These are phyloP conservation scores for Pyrenophora seminiperda DNA, from an alignment of 2,329 filamentous ascomycete genomes.

Conservation along the genomic window DNA sequence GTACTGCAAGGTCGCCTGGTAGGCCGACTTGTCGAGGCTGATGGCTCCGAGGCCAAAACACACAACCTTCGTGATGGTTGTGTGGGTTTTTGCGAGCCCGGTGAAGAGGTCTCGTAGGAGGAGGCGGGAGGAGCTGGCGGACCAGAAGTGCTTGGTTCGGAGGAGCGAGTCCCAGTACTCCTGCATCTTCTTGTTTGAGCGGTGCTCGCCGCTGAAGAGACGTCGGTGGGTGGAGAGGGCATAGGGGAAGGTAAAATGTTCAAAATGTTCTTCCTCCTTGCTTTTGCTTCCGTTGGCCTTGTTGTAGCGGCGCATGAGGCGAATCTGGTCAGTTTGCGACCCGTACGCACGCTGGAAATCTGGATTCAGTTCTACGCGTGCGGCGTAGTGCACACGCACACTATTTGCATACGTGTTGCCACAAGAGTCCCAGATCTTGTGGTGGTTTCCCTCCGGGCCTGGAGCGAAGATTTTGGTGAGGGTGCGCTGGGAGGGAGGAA, in stretches of 20 bases:
- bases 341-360: slow-evolving; percentile 5
- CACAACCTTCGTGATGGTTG: slow-evolving; percentile 14
- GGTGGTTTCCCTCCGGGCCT: neutral
- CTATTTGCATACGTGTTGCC: neutral
- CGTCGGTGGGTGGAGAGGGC: neutral
- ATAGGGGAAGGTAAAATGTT: slow-evolving; percentile 3
- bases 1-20: slow-evolving; percentile 18
- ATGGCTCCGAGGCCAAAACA: slow-evolving; percentile 22
- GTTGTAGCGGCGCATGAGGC: slow-evolving; percentile 2
- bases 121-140: neutral
- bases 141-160: slow-evolving; percentile 3
- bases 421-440: slow-evolving; percentile 1
- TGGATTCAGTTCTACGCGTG: slow-evolving; percentile 14
- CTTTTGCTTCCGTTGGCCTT: neutral
- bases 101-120: neutral
- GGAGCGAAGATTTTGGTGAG: neutral
- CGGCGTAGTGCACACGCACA: slow-evolving; percentile 6
- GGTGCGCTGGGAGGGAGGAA: neutral
- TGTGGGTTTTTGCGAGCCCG: neutral
- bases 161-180: neutral
- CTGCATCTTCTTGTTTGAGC: neutral
- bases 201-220: neutral
- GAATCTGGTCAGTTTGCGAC: neutral
- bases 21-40: neutral
- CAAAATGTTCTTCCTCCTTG: neutral